phyloP scores from a whole-genome alignment of 495 filamentous ascomycete genomes.

The Pseudotulostoma volvatum region DNA sequence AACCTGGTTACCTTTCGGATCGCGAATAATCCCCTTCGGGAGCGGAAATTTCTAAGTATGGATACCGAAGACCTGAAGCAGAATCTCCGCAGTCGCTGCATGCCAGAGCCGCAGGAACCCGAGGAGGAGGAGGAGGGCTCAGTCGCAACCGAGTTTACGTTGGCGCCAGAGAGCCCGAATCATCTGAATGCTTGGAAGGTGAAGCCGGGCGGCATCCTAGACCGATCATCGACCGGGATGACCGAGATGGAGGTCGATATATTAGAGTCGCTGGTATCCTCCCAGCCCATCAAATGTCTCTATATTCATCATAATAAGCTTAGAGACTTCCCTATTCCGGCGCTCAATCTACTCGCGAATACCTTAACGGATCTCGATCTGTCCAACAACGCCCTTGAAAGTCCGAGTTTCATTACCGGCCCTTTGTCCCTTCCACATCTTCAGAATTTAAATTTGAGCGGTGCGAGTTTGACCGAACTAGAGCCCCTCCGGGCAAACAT shows the following conservation, averaged over 20 bases:
- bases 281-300: slow-evolving; percentile 36
- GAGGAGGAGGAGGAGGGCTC: slow-evolving; percentile 26
- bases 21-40: slow-evolving; percentile 71
- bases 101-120: slow-evolving; percentile 25
- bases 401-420: slow-evolving; percentile 38
- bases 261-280: slow-evolving; percentile 25
- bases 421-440: slow-evolving; percentile 54
- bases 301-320: slow-evolving; percentile 65
- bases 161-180: slow-evolving; percentile 25
- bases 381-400: slow-evolving; percentile 59
- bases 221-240: slow-evolving; percentile 50
- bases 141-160: slow-evolving; percentile 29
- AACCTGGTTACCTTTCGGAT: slow-evolving; percentile 55
- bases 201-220: slow-evolving; percentile 54
- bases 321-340: slow-evolving; percentile 43
- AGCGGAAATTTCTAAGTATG: slow-evolving; percentile 70
- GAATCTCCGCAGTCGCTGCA: slow-evolving; percentile 51
- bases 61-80: slow-evolving; percentile 67
- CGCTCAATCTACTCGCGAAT: slow-evolving; percentile 46
- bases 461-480: slow-evolving; percentile 50
- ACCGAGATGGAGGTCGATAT: slow-evolving; percentile 29
- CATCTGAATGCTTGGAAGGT: slow-evolving; percentile 37
- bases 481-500: slow-evolving; percentile 45
- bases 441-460: slow-evolving; percentile 53
- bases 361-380: slow-evolving; percentile 62